Conservation (phyloP, 2,329 filamentous ascomycete species). For the Elsinoe batatas region DNA sequence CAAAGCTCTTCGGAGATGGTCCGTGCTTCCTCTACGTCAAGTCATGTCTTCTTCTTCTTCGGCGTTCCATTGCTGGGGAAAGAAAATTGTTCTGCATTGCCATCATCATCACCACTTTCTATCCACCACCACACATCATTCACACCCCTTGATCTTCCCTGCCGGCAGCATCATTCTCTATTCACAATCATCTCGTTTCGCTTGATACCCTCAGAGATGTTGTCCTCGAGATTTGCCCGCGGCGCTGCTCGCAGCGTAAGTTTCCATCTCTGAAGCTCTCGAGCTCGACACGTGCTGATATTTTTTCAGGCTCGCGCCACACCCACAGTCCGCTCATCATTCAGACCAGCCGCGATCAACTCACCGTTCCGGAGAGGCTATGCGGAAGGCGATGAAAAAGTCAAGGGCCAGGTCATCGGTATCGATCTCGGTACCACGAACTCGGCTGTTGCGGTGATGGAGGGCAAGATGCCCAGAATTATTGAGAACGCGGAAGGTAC, state of each 20-base stretch:
- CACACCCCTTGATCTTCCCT: background rate
- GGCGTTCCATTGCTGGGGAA: constrained; percentile 1
- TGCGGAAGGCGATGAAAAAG: constrained; percentile 67
- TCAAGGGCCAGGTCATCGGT: constrained; percentile 92
- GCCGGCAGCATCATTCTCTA: background rate
- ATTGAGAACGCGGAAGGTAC: constrained; percentile 95
- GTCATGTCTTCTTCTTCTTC: background rate
- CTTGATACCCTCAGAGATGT: constrained; percentile 21
- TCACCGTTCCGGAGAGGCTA: constrained; percentile 65
- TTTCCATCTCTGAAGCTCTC: constrained; percentile 14
- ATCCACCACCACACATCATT: background rate
- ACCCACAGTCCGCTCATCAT: constrained; percentile 28
- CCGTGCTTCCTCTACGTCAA: background rate
- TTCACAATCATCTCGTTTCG: background rate
- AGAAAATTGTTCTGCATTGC: background rate
- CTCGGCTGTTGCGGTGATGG: constrained; percentile 94
- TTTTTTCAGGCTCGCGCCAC: constrained; percentile 22
- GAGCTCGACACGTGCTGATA: background rate
- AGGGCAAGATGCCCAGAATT: constrained; percentile 89
- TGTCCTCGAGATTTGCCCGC: constrained; percentile 27
- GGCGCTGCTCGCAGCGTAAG: constrained; percentile 29
- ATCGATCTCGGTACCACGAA: constrained; percentile 98
- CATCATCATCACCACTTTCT: background rate
- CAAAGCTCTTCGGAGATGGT: background rate
- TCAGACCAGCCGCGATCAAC: constrained; percentile 54